Evolutionary conservation across 2,329 filamentous ascomycete species (phyloP).

Genomic region (Phaeosphaeria sp.): DNA sequence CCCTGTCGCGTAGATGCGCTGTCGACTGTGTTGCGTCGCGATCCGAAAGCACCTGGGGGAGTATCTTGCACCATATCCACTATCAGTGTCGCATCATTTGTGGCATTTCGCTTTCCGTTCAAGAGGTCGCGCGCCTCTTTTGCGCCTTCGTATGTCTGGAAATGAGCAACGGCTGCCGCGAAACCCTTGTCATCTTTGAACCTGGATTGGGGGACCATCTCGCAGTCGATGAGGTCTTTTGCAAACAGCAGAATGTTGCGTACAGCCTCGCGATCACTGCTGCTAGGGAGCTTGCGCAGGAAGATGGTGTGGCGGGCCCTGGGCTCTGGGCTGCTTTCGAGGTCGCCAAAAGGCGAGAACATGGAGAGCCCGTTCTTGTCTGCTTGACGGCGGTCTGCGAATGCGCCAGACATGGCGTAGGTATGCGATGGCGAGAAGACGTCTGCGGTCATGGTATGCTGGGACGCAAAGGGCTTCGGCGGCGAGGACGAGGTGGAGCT

Average conservation of each 20-base stretch:
- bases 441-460: conserved; percentile 50
- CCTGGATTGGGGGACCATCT: conserved; percentile 61
- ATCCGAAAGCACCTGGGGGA: conserved; percentile 49
- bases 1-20: conserved; percentile 51
- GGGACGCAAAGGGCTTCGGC: conserved; percentile 42
- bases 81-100: conserved; percentile 65
- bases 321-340: conserved; percentile 33
- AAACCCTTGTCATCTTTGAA: conserved; percentile 64
- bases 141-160: conserved; percentile 63
- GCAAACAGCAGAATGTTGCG: conserved; percentile 71
- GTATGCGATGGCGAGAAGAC: conserved; percentile 49
- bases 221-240: conserved; percentile 66
- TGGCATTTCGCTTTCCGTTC: conserved; percentile 67
- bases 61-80: conserved; percentile 61
- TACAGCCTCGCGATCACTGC: conserved; percentile 64
- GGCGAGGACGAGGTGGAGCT: conserved; percentile 51
- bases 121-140: conserved; percentile 66
- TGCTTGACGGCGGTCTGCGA: conserved; percentile 49
- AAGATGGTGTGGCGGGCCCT: conserved; percentile 52
- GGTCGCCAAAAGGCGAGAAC: conserved; percentile 43
- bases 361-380: conserved; percentile 47
- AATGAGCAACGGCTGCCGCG: conserved; percentile 65
- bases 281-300: conserved; percentile 66
- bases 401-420: conserved; percentile 49
- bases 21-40: conserved; percentile 64